Percentiles rank a stretch among this genome's conserved stretches.
These are phyloP conservation scores for Edaphochlamys debaryana DNA, from an alignment of 139 green algal genomes.

Conservation along the genomic window DNA sequence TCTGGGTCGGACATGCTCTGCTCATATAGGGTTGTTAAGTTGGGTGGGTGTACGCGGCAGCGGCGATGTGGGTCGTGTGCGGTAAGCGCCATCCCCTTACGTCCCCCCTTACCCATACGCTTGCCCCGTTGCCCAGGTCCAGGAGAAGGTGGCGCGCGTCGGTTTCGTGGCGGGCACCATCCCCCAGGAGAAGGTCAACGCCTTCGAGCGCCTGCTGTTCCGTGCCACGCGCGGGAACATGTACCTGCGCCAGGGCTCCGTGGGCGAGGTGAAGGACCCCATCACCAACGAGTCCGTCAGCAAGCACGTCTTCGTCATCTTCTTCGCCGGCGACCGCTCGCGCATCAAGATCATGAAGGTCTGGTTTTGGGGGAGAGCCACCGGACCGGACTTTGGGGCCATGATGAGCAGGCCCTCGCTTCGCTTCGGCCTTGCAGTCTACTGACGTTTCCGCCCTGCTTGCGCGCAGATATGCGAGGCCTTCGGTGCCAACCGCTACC, in stretches of 20 bases:
- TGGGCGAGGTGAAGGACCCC: constrained; percentile 83
- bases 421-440: too few species aligned
- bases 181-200: constrained; percentile 75
- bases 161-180: constrained; percentile 94
- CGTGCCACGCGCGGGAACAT: constrained; percentile 97
- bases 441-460: too few species aligned
- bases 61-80: too few species aligned
- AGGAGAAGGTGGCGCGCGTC: constrained; percentile 77
- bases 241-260: constrained; percentile 83
- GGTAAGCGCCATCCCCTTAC: too few species aligned
- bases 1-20: too few species aligned
- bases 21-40: too few species aligned
- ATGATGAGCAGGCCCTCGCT: too few species aligned
- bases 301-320: constrained; percentile 96
- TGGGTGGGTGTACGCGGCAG: too few species aligned
- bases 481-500: constrained; percentile 96
- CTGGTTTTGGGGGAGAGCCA: too few species aligned
- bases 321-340: constrained; percentile 94
- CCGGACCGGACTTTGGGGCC: too few species aligned
- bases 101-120: too few species aligned
- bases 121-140: too few species aligned
- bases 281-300: constrained; percentile 80
- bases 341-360: constrained; percentile 93
- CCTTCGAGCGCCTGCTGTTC: constrained; percentile 97
- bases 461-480: constrained; percentile 92